A percentile compares a stretch with the other conserved stretches of the same genome.
Conservation (phyloP, 768 basidiomycete species). For the Termitomyces eurrhizus region DNA sequence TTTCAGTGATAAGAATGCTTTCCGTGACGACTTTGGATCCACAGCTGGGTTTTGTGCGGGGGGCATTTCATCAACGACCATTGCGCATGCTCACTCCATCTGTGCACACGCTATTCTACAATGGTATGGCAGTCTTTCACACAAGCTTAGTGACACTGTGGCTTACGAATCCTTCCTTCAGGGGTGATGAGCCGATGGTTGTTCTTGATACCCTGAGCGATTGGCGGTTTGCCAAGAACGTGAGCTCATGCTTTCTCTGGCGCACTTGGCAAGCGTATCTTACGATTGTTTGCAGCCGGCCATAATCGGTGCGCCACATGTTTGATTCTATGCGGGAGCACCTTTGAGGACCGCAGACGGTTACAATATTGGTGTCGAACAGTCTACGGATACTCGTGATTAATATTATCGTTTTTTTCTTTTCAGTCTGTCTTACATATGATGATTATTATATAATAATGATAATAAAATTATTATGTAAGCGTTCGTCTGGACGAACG, state of each 20-base stretch:
- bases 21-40: neutral
- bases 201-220: slow-evolving; percentile 74
- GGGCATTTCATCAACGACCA: slow-evolving; percentile 37
- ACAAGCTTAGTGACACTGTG: neutral
- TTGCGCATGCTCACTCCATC: slow-evolving; percentile 62
- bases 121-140: slow-evolving; percentile 37
- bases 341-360: slow-evolving; percentile 59
- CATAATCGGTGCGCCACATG: too few relatives aligned
- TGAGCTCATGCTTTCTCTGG: slow-evolving; percentile 29
- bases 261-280: neutral
- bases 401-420: neutral
- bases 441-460: too few relatives aligned
- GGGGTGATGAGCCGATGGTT: slow-evolving; percentile 85
- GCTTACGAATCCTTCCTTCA: slow-evolving; percentile 22
- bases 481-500: too few relatives aligned
- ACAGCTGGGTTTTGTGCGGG: slow-evolving; percentile 23
- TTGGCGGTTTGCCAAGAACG: slow-evolving; percentile 88
- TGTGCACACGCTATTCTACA: slow-evolving; percentile 83
- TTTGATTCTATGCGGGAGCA: too few relatives aligned
- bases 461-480: too few relatives aligned
- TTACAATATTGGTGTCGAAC: slow-evolving; percentile 65
- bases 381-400: neutral
- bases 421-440: slow-evolving; percentile 27
- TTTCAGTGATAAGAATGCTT: neutral
- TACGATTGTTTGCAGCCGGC: too few relatives aligned